Evolutionary conservation across 2,329 filamentous ascomycete genomes (phyloP), one percentile per base, ranked within the genome.

Genomic region (Diaporthe citriasiana): DNA sequence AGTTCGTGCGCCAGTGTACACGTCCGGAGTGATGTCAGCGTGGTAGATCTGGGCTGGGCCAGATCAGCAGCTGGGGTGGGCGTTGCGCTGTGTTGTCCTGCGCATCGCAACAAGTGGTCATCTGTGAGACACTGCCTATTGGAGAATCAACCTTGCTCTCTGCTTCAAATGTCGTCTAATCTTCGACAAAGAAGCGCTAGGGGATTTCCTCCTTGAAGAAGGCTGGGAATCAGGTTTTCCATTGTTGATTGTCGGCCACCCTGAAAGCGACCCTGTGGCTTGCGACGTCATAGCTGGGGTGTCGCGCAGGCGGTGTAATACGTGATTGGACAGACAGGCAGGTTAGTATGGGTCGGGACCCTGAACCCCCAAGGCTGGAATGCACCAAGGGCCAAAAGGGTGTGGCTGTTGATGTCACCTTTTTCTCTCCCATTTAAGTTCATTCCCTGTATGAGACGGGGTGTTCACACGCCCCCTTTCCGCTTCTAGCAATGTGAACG

Each of bases 321-420:
- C 63, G 47, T 68, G 63, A 68, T 68, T 68, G 63, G 63, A 4
- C 63, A 15, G 33, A 19, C 1, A 10, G 0, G 22, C 33, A 12
- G 13, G n/a, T 53, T 27, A 68, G 27, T 27, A 30, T 47, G 63
- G 63, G 40, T 9, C 33, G 7, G 42, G 45, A 66, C 42, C 45
- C 45, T 27, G 27, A 9, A 38, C 30, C 60, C n/a, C 17, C 33
- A 27, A 19, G 63, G 63, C 63, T 68, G 63, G 63, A 66, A 38
- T 66, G 63, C 45, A 33, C 45, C 30, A 27, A 38, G 45, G 63
- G 63, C 27, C 63, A 51, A 15, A 13, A 38, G 45, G 63, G 63
- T 53, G 63, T 68, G 63, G 63, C 63, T 68, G 63, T 68, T 68
- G 63, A 68, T 68, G 63, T 68, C 63, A 68, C 63, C 47, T 40